These are phyloP conservation scores for Plasmodium vinckei DNA, from an alignment of 169 alveolate genomes.

Conservation along the genomic window DNA sequence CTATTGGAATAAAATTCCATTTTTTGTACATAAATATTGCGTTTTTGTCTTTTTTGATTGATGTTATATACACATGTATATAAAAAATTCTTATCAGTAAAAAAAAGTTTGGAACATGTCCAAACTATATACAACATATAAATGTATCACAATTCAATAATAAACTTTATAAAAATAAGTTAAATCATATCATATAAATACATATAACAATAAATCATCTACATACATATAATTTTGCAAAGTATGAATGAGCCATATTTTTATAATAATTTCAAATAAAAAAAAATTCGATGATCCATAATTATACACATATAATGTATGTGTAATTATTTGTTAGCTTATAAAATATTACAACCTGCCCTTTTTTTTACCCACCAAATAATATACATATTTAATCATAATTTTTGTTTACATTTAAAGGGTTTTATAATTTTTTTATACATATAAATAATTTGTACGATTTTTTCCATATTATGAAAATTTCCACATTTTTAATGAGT, in stretches of 20 bases:
- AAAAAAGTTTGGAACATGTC: not conserved
- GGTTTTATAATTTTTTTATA: no score
- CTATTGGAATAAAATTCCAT: not conserved
- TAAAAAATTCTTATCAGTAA: not conserved
- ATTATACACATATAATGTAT: no score
- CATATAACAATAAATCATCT: not conserved
- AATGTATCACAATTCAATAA: not conserved
- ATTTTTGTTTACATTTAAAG: no score
- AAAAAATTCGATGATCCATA: no score
- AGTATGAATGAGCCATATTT: not conserved
- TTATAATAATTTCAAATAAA: no score
- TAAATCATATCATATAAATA: not conserved
- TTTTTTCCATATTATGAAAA: no score
- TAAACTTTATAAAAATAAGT: not conserved
- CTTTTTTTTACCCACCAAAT: no score
- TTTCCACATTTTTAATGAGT: no score
- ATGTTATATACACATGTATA: slow-evolving; percentile 2
- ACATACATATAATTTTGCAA: not conserved
- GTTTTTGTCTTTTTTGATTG: not conserved
- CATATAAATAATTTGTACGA: no score
- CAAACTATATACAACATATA: not conserved
- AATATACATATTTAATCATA: no score
- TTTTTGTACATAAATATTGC: slow-evolving; percentile 12
- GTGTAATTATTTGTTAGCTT: not conserved
- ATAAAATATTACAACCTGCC: not conserved